Conservation (phyloP, 2,329 filamentous ascomycete species). For the Calonectria montana region DNA sequence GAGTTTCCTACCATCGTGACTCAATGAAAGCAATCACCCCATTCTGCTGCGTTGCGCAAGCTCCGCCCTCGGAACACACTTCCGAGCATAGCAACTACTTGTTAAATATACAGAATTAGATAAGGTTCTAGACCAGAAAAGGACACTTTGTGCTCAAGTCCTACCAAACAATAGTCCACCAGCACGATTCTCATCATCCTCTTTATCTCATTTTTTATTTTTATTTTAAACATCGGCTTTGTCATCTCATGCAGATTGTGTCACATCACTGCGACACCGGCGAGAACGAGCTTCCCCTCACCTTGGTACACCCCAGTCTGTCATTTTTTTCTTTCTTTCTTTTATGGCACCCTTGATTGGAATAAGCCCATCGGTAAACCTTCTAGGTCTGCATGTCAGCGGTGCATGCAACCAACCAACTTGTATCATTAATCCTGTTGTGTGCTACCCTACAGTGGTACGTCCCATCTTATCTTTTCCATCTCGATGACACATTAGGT, state of each 20-base stretch:
- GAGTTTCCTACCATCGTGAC: background rate
- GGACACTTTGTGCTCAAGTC: background rate
- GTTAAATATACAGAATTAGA: too few species aligned
- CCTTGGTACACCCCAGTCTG: background rate
- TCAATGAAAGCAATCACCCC: background rate
- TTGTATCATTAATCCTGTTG: background rate
- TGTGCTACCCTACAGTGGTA: conserved; percentile 18
- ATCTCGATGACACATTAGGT: conserved; percentile 3
- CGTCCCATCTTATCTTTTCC: conserved; percentile 19
- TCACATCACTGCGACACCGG: conserved; percentile 6
- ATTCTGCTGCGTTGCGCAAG: background rate
- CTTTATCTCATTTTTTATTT: too few species aligned
- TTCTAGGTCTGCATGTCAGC: background rate
- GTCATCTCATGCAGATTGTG: background rate
- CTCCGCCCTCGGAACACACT: background rate
- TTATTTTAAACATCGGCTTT: background rate
- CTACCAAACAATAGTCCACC: background rate
- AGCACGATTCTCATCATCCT: too few species aligned
- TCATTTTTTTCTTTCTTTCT: background rate
- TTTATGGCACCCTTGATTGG: background rate
- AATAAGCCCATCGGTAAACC: background rate
- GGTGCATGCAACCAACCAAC: background rate
- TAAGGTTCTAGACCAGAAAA: background rate
- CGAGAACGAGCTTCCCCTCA: background rate
- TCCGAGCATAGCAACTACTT: background rate